A percentile compares a stretch with the other conserved stretches of the same genome.
Conservation (phyloP, 2,329 filamentous ascomycete species). For the Trichoderma sp. region DNA sequence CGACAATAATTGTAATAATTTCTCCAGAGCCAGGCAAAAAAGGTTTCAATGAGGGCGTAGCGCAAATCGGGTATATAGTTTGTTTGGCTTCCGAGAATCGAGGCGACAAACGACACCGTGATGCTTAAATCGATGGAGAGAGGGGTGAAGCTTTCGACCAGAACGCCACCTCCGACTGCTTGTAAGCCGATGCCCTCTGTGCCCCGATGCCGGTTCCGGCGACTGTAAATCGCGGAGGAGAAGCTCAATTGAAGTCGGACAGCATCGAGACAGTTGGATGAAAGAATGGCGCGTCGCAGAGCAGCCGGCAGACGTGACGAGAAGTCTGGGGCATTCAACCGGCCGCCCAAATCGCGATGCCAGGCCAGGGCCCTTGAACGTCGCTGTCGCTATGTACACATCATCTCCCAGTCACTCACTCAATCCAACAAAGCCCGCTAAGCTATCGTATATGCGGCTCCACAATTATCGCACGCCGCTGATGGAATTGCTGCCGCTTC, state of each 20-base stretch:
- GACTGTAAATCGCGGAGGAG: constrained; percentile 10
- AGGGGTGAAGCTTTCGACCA: constrained; percentile 27
- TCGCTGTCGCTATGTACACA: constrained; percentile 8
- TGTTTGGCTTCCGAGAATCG: constrained; percentile 8
- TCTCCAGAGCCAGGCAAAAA: constrained; percentile 3
- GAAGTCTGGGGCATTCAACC: not conserved
- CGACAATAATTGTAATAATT: not conserved
- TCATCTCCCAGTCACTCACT: constrained; percentile 21
- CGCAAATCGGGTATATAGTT: constrained; percentile 21
- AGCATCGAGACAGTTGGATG: not conserved
- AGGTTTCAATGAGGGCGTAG: constrained; percentile 20
- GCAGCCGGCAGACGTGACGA: not conserved
- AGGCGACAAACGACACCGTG: constrained; percentile 13
- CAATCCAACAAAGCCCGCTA: constrained; percentile 14
- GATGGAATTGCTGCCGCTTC: constrained; percentile 28
- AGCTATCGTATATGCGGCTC: constrained; percentile 25
- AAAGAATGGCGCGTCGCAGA: constrained; percentile 2
- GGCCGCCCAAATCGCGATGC: constrained; percentile 18
- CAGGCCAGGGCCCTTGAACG: constrained; percentile 18
- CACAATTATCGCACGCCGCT: constrained; percentile 29
- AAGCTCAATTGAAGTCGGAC: constrained; percentile 7
- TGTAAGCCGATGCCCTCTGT: constrained; percentile 16
- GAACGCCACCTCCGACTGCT: constrained; percentile 20
- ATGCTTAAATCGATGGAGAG: constrained; percentile 12
- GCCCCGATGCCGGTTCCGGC: constrained; percentile 26